phyloP scores from a whole-genome alignment of 495 filamentous ascomycete genomes.

The Terfezia claveryi region DNA sequence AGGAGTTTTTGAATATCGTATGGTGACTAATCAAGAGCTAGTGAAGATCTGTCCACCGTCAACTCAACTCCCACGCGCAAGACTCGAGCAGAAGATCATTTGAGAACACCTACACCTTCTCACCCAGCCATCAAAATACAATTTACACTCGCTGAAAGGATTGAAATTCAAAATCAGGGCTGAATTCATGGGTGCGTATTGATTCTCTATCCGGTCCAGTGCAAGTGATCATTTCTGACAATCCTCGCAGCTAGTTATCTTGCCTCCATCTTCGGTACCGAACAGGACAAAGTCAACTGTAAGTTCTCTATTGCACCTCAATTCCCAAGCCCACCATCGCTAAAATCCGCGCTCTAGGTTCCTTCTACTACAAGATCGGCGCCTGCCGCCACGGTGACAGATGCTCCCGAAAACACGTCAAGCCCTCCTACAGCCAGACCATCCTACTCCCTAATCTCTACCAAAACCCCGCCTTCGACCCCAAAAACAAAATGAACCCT shows the following conservation, averaged over 20 bases:
- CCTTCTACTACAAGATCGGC: conserved; percentile 92
- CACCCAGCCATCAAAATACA: no score
- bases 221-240: neutral
- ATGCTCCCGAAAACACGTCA: conserved; percentile 94
- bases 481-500: conserved; percentile 87
- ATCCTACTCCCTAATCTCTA: conserved; percentile 97
- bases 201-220: no score
- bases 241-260: conserved; percentile 60
- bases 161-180: no score
- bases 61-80: no score
- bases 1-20: no score
- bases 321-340: neutral
- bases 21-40: no score
- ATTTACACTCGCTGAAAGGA: no score
- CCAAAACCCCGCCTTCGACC: conserved; percentile 95
- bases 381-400: conserved; percentile 96
- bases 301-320: conserved; percentile 14
- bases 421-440: conserved; percentile 92
- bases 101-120: no score
- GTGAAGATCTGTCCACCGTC: no score
- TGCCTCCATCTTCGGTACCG: conserved; percentile 97
- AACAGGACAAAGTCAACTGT: conserved; percentile 78
- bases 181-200: no score
- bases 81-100: no score
- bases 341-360: conserved; percentile 20